Evolutionary conservation across 202 grass and related monocot species (phyloP), one percentile per base, ranked within the genome.

Genomic region (Digitaria exilis): DNA sequence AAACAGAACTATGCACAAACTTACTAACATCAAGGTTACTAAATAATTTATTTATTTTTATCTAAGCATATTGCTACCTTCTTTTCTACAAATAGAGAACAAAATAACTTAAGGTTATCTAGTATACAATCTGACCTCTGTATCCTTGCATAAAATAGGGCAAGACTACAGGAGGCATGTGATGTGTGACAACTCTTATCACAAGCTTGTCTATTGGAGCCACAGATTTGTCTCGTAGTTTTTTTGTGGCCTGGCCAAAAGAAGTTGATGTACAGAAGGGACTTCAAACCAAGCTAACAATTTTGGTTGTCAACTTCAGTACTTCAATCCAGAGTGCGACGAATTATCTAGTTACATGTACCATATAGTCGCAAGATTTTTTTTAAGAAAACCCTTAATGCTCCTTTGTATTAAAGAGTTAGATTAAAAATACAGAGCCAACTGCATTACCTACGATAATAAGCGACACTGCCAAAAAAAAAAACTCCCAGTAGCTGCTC

Each of bases 161-260:
- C 4, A 67, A 39, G 13, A n/a, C n/a, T n/a, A n/a, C n/a, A n/a
- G n/a, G n/a, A 54, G 32, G 45, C 35, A 14, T 21, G 22, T 13
- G 29, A 28, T 9, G 49, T 42, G 48, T 55, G 64, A 69, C 78
- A 19, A 24, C 34, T 69, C 8, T 68, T 56, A 26, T 19, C 64
- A 80, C 16, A 68, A 15, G 46, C 21, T 80, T 54, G 46, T 54
- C 43, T 54, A 16, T 35, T 62, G 29, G 71, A 56, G 19, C 31
- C 18, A 6, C 16, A 57, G 69, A 69, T 30, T 42, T 55, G 62
- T 18, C 45, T 26, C 21, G 13, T 10, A 42, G 22, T 68, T 61
- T 81, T n/a, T 58, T 61, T 82, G 42, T 82, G 68, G 55, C 29
- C 18, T 62, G 19, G n/a, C 39, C 54, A 49, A 59, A 79, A 28